Evolutionary conservation across 1,284 basidiomycete species (phyloP).

Genomic region (Cryptococcus sp.): DNA sequence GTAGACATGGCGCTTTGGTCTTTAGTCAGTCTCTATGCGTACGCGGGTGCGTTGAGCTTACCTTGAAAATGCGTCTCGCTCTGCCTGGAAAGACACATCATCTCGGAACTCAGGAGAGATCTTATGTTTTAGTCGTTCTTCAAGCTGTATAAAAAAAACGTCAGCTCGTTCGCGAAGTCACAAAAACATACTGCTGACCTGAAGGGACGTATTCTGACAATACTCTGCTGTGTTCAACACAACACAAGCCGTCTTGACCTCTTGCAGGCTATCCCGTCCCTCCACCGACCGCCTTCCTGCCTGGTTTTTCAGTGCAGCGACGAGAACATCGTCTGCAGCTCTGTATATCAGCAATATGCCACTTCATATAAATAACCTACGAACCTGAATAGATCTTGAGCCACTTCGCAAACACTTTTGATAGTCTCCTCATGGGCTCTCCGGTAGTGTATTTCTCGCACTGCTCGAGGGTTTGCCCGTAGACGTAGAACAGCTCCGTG

Average conservation of each 20-base stretch:
- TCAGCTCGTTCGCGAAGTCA: background rate
- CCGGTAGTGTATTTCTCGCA: slow-evolving; percentile 77
- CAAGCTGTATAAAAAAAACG: slow-evolving; percentile 62
- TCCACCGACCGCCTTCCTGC: slow-evolving; percentile 65
- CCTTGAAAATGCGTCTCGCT: slow-evolving; percentile 85
- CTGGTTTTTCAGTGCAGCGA: slow-evolving; percentile 61
- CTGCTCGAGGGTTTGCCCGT: slow-evolving; percentile 89
- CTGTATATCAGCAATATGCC: background rate
- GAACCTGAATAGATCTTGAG: slow-evolving; percentile 75
- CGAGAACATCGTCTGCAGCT: slow-evolving; percentile 71
- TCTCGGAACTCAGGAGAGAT: slow-evolving; percentile 71
- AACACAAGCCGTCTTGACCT: slow-evolving; percentile 75
- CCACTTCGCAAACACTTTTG: slow-evolving; percentile 84
- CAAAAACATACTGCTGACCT: slow-evolving; percentile 54
- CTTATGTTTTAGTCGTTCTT: slow-evolving; percentile 83
- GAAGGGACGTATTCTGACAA: slow-evolving; percentile 84
- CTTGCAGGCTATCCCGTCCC: slow-evolving; percentile 65
- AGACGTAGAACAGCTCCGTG: slow-evolving; percentile 96
- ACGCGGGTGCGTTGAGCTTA: slow-evolving; percentile 43
- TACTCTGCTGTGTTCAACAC: slow-evolving; percentile 98
- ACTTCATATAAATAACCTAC: background rate
- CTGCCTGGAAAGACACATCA: slow-evolving; percentile 74
- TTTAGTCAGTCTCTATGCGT: background rate
- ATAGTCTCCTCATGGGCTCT: slow-evolving; percentile 73
- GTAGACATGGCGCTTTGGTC: slow-evolving; percentile 69